Base-by-base conservation (phyloP, 2,329 filamentous ascomycete genomes). In the Aquanectria penicillioides region DNA sequence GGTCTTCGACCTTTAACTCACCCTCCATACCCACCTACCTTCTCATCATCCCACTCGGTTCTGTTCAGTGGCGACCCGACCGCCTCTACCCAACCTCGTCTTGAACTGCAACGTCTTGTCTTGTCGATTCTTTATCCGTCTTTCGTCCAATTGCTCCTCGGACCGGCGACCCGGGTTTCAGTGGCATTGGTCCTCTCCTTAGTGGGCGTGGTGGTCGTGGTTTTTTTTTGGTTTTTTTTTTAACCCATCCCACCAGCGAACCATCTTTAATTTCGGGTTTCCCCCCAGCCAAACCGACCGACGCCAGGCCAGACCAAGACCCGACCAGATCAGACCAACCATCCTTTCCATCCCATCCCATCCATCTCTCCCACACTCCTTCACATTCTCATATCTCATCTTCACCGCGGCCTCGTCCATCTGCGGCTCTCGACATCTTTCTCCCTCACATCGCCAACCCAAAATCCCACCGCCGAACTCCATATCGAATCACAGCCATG, bases 401-500 rank as follows among this genome's bases (percentile, higher is more conserved):
- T 28, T 33, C 44, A 22, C 36, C 31, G 26, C 52, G 23, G 44
- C 44, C 31, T 51, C 53, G 29, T 50, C 44, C 33, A 44, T 31
- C 28, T 20, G 40, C 55, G 46, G 38, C 22, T 54, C 49, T 55
- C 56, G 52, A 44, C 47, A 29, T 41, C 60, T 47, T 47, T 56
- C 54, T 63, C 59, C 40, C 50, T 57, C 23, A 34, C 53, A 46
- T 54, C 53, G 41, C 48, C 52, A 49, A 52, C 37, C 37, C 56
- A 47, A 57, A 51, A 33, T 48, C 57, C 29, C 43, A 52, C 55
- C 65, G 54, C 29, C 61, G 48, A 57, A 55, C 55, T 52, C 59
- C 57, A 61, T 50, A 57, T 47, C 50, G 50, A 66, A 67, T 67
- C 58, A 57, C 65, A 70, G 78, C 71, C 66, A 89, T 90, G 86